Evolutionary conservation across 345 rosid species (phyloP).

Genomic region (Pelargonium nanum): DNA sequence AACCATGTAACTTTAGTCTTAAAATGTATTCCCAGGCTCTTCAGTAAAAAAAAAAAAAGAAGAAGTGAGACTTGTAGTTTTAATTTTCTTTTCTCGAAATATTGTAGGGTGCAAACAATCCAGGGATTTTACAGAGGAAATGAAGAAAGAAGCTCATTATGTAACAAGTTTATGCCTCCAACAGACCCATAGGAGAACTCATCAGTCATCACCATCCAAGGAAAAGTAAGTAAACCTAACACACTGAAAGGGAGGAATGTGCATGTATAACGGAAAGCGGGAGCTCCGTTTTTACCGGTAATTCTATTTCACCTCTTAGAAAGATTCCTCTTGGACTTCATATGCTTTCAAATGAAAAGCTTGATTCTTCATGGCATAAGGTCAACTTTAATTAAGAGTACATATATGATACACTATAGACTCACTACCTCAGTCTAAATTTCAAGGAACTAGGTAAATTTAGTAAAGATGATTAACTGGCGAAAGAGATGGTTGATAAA

Average conservation of each 20-base stretch:
- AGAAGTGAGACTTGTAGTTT: neutral
- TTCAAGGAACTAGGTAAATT: slow-evolving; percentile 29
- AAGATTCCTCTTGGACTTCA: slow-evolving; percentile 62
- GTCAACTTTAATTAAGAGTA: slow-evolving; percentile 14
- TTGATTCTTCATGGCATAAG: slow-evolving; percentile 52
- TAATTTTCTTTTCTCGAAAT: neutral
- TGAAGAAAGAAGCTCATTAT: slow-evolving; percentile 41
- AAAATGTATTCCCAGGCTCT: neutral
- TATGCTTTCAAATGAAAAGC: slow-evolving; percentile 49
- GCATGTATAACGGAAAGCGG: too few relatives aligned
- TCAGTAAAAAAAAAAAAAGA: neutral
- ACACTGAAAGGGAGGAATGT: too few relatives aligned
- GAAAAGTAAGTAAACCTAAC: too few relatives aligned
- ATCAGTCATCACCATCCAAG: slow-evolving; percentile 22
- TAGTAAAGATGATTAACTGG: slow-evolving; percentile 21
- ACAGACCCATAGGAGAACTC: slow-evolving; percentile 32
- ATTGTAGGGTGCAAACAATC: slow-evolving; percentile 41
- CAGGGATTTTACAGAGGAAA: slow-evolving; percentile 40
- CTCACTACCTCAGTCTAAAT: slow-evolving; percentile 25
- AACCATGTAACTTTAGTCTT: too few relatives aligned
- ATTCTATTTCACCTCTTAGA: too few relatives aligned
- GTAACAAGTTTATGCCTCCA: slow-evolving; percentile 54
- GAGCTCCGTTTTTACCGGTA: too few relatives aligned
- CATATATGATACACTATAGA: slow-evolving; percentile 24
- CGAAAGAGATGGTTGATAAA: slow-evolving; percentile 37